Evolutionary conservation across 495 filamentous ascomycete species (phyloP).

Genomic region (Xanthoparmelia taractica): DNA sequence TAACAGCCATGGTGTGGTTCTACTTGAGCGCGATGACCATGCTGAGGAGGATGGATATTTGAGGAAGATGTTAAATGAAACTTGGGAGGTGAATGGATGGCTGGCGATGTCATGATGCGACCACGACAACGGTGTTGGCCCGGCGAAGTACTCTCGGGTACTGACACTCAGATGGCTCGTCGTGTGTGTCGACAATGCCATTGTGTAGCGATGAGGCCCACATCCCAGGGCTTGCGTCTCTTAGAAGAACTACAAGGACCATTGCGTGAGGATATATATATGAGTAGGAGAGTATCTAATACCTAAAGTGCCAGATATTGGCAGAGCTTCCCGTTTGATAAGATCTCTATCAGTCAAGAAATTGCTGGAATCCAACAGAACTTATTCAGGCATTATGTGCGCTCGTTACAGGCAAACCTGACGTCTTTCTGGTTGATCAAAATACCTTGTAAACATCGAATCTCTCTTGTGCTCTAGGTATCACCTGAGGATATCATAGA

Average conservation of each 20-base stretch:
- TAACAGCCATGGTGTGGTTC: not conserved
- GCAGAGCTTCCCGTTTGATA: not conserved
- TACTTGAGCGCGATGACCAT: not conserved
- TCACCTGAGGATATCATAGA: not conserved
- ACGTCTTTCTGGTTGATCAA: not conserved
- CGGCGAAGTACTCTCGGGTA: not conserved
- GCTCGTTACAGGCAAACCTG: not conserved
- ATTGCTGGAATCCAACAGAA: not conserved
- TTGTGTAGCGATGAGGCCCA: not conserved
- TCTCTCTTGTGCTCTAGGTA: not conserved
- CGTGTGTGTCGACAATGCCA: not conserved
- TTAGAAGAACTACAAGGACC: not conserved
- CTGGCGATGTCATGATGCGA: not conserved
- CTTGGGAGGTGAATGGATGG: not conserved
- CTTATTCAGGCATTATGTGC: not conserved
- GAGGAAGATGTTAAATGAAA: not conserved
- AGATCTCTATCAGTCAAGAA: not conserved
- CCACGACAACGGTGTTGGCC: slow-evolving; percentile 2
- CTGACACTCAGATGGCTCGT: too few relatives aligned
- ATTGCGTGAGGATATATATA: not conserved
- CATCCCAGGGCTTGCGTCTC: not conserved
- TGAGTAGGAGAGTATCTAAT: not conserved
- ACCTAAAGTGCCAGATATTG: not conserved
- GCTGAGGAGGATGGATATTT: not conserved
- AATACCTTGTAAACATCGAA: not conserved